Evolutionary conservation across 2,329 filamentous ascomycete species (phyloP), one percentile per base, ranked within the genome.

Genomic region (Neofusicoccum cordaticola): DNA sequence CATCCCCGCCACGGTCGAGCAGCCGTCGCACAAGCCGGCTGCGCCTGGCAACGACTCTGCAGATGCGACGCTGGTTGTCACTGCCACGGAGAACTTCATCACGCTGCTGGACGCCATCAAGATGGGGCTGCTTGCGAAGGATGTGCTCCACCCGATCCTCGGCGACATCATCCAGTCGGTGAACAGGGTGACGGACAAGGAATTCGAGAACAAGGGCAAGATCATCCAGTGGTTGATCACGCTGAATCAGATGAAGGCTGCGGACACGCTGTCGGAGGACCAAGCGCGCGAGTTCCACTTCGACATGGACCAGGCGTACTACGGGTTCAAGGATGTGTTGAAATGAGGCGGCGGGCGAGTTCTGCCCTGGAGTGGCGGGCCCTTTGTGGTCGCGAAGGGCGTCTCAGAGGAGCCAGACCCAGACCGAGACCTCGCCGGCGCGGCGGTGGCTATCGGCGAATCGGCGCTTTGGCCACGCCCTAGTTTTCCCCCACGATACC

Each of bases 201-300:
- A 98, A 72, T 99, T 99, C 75, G 93, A 98, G 70, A 93, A 90
- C 74, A 89, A 96, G 69, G 93, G 91, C 71, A 98, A 98, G 84
- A 98, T 99, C 71, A 93, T 99, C 64, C 93, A 97, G 77, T 99
- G 95, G 95, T 84, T 99, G 69, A 99, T 99, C 72, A 90, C 92
- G 6, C 82, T 99, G 68, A 99, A 99, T 75, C 93, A 97, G 79
- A 98, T 99, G 95, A 92, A 92, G 74, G 95, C 93, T 8, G 93
- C 92, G 1, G 93, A 98, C 72, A 93, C 97, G 76, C 78, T 99
- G 70, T 89, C 86, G 70, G 91, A 96, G 72, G 89, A 94, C 65
- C 92, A 97, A 79, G 91, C 91, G 5, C 84, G 94, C 65, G 93
- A 99, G 77, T 81, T 98, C 70, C 90, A 95, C 69, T 87, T 97